Evolutionary conservation across 2,329 filamentous ascomycete species (phyloP).

Genomic region (Fusarium agapanthi): DNA sequence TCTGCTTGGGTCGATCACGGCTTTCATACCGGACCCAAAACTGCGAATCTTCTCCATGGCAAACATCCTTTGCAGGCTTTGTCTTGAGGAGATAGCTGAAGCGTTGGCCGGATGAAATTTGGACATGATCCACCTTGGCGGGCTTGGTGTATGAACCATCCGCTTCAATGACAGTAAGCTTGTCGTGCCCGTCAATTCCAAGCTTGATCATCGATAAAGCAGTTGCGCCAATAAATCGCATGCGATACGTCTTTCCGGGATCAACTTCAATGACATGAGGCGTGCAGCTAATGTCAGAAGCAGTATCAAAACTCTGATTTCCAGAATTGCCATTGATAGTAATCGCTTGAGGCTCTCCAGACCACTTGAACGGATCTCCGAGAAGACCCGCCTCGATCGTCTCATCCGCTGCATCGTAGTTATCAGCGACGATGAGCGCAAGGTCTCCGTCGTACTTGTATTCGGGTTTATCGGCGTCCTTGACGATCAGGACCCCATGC

Average conservation of each 20-base stretch:
- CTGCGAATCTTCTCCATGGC: neutral
- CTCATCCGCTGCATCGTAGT: constrained; percentile 63
- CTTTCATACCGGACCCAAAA: constrained; percentile 31
- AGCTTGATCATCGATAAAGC: constrained; percentile 23
- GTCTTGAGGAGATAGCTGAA: constrained; percentile 21
- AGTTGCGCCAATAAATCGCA: constrained; percentile 21
- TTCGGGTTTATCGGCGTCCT: constrained; percentile 53
- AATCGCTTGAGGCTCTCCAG: constrained; percentile 60
- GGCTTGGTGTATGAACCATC: constrained; percentile 26
- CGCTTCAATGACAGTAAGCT: constrained; percentile 20
- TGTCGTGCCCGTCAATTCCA: constrained; percentile 2
- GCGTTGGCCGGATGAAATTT: constrained; percentile 19
- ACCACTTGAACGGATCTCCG: constrained; percentile 62
- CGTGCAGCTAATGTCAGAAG: constrained; percentile 11
- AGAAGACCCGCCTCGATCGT: constrained; percentile 60
- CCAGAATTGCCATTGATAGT: constrained; percentile 36
- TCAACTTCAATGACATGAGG: constrained; percentile 25
- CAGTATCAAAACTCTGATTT: constrained; percentile 16
- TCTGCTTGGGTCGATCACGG: constrained; percentile 16
- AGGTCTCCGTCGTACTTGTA: constrained; percentile 71
- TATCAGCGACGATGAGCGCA: constrained; percentile 60
- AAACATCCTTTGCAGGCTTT: neutral
- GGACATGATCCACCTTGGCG: constrained; percentile 1
- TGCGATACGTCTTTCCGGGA: constrained; percentile 5
- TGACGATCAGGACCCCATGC: constrained; percentile 64